phyloP scores from a whole-genome alignment of 1,284 basidiomycete species.

The Papiliotrema laurentii region DNA sequence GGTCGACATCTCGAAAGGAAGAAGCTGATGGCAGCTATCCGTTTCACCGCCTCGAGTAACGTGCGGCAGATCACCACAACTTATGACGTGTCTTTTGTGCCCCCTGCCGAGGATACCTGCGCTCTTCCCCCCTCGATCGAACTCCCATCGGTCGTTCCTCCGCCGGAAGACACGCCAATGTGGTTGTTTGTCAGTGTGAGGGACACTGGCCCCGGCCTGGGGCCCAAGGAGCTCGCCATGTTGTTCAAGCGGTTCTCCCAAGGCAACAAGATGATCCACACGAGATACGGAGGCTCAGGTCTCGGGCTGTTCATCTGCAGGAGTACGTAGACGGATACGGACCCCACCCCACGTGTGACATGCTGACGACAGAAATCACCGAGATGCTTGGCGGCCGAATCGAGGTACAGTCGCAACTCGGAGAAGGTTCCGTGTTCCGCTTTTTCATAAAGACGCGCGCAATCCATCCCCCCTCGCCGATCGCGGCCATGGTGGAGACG shows the following conservation, averaged over 20 bases:
- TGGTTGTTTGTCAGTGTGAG: slow-evolving; percentile 40
- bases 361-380: slow-evolving; percentile 28
- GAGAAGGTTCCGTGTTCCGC: slow-evolving; percentile 43
- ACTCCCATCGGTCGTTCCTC: slow-evolving; percentile 11
- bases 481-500: slow-evolving; percentile 14
- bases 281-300: slow-evolving; percentile 45
- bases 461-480: slow-evolving; percentile 14
- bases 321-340: slow-evolving; percentile 17
- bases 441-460: slow-evolving; percentile 45
- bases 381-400: slow-evolving; percentile 43
- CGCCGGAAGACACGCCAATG: slow-evolving; percentile 29
- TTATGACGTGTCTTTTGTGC: slow-evolving; percentile 35
- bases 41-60: slow-evolving; percentile 29
- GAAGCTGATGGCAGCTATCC: slow-evolving; percentile 17
- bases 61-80: slow-evolving; percentile 30
- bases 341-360: background rate
- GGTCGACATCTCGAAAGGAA: background rate
- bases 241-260: slow-evolving; percentile 45
- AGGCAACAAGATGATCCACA: slow-evolving; percentile 45
- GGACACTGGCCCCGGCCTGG: slow-evolving; percentile 47
- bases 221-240: slow-evolving; percentile 32
- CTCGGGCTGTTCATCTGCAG: slow-evolving; percentile 46
- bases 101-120: slow-evolving; percentile 31
- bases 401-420: slow-evolving; percentile 35
- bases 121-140: slow-evolving; percentile 21